phyloP scores from a whole-genome alignment of 164 flowering plant species.

The Platanus orientalis region DNA sequence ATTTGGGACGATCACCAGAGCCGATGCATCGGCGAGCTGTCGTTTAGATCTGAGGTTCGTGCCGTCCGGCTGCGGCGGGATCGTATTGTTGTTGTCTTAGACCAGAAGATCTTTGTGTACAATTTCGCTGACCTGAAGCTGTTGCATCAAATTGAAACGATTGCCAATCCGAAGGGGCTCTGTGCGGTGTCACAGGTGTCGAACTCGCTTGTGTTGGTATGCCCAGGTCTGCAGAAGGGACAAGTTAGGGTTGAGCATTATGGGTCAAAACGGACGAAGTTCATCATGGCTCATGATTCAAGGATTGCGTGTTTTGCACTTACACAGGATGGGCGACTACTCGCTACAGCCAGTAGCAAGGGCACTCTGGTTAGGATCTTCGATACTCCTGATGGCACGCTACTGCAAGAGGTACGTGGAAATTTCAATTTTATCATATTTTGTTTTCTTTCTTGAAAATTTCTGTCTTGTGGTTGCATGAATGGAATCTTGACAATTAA shows the following conservation, averaged over 20 bases:
- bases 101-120: constrained; percentile 59
- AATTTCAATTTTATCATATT: no score
- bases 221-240: constrained; percentile 77
- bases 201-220: constrained; percentile 44
- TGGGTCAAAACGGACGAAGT: constrained; percentile 58
- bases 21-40: constrained; percentile 66
- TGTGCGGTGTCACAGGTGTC: constrained; percentile 52
- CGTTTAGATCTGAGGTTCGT: constrained; percentile 54
- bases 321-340: constrained; percentile 49
- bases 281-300: constrained; percentile 73
- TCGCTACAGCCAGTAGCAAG: constrained; percentile 74
- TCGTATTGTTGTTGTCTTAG: constrained; percentile 53
- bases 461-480: no score
- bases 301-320: constrained; percentile 69
- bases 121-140: constrained; percentile 59
- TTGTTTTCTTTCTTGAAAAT: no score
- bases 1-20: constrained; percentile 85
- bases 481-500: no score
- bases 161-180: constrained; percentile 53
- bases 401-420: no score
- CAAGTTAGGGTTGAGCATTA: constrained; percentile 77
- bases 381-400: no score
- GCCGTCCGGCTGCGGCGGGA: constrained; percentile 53
- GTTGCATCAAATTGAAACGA: constrained; percentile 62
- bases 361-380: constrained; percentile 48